Conservation (phyloP, 2,329 filamentous ascomycete species). For the Fusarium brevicatenulatum region DNA sequence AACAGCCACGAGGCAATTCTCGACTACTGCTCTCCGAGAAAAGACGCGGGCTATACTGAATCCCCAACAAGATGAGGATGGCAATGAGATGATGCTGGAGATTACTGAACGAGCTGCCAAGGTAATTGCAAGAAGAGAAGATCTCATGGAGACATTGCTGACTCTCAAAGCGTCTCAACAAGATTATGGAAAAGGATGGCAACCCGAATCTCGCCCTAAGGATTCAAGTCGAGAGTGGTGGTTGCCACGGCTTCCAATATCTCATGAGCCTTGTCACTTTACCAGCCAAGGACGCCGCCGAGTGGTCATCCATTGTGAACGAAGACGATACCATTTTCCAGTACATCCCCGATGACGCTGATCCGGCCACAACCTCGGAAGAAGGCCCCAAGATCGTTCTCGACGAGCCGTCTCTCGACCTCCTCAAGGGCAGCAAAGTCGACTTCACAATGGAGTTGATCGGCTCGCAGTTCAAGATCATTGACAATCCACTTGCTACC, state of each 20-base stretch:
- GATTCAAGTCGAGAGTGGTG: constrained; percentile 90
- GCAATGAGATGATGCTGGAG: constrained; percentile 82
- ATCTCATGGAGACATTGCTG: neutral
- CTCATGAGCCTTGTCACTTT: constrained; percentile 84
- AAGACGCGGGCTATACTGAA: constrained; percentile 70
- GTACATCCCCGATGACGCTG: constrained; percentile 64
- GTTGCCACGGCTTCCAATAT: constrained; percentile 98
- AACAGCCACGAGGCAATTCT: constrained; percentile 48
- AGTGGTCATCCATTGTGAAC: constrained; percentile 53
- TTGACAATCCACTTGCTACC: constrained; percentile 89
- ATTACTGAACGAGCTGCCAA: constrained; percentile 86
- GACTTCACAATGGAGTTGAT: constrained; percentile 98
- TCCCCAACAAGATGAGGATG: constrained; percentile 82
- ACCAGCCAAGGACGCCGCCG: constrained; percentile 52
- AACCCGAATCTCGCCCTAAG: constrained; percentile 89
- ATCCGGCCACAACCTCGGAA: constrained; percentile 42
- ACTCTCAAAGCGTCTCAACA: constrained; percentile 69
- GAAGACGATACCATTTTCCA: constrained; percentile 92
- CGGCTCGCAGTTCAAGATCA: constrained; percentile 89
- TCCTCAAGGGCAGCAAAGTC: constrained; percentile 92
- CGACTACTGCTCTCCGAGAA: constrained; percentile 48
- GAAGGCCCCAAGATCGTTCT: constrained; percentile 81
- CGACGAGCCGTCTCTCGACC: constrained; percentile 85
- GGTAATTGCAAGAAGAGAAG: constrained; percentile 57
- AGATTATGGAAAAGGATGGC: constrained; percentile 76